A percentile compares a stretch with the other conserved stretches of the same genome.
Evolutionary conservation across 345 rosid genomes (phyloP).

Genomic region (Euphorbia peplus): DNA sequence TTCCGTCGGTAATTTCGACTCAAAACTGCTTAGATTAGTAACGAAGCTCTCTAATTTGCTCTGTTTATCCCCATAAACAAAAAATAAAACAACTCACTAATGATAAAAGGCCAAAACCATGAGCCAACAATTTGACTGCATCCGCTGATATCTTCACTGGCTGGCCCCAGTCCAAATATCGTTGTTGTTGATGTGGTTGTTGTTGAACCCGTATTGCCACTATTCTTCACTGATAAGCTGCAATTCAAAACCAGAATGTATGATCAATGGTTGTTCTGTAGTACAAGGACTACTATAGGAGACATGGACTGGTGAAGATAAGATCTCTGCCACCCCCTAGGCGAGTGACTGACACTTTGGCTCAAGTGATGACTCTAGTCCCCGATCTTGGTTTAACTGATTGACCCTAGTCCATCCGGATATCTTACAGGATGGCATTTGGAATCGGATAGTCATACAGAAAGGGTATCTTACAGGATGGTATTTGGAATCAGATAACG

Average conservation of each 20-base stretch:
- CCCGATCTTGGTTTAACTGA: too few relatives aligned
- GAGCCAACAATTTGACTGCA: slow-evolving; percentile 24
- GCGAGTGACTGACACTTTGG: too few relatives aligned
- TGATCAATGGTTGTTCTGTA: neutral
- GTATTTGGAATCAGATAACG: too few relatives aligned
- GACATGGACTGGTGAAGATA: too few relatives aligned
- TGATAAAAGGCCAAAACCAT: slow-evolving; percentile 29
- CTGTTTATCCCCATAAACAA: neutral
- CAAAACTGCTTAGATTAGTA: neutral
- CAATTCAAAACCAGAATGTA: slow-evolving; percentile 16
- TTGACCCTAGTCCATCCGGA: too few relatives aligned
- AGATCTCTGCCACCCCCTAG: too few relatives aligned
- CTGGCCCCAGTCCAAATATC: slow-evolving; percentile 38
- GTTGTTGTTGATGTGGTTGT: slow-evolving; percentile 36
- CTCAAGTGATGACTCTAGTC: too few relatives aligned
- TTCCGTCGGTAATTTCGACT: neutral
- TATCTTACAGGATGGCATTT: too few relatives aligned
- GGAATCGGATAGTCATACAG: too few relatives aligned
- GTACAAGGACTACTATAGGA: too few relatives aligned
- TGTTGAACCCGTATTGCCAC: slow-evolving; percentile 38
- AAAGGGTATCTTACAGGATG: too few relatives aligned
- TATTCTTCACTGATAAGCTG: slow-evolving; percentile 53
- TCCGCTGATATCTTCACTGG: slow-evolving; percentile 48
- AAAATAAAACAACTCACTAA: slow-evolving; percentile 12
- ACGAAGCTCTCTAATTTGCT: neutral